These are phyloP conservation scores for Cadophora malorum DNA, from an alignment of 2,329 filamentous ascomycete genomes.

Conservation along the genomic window DNA sequence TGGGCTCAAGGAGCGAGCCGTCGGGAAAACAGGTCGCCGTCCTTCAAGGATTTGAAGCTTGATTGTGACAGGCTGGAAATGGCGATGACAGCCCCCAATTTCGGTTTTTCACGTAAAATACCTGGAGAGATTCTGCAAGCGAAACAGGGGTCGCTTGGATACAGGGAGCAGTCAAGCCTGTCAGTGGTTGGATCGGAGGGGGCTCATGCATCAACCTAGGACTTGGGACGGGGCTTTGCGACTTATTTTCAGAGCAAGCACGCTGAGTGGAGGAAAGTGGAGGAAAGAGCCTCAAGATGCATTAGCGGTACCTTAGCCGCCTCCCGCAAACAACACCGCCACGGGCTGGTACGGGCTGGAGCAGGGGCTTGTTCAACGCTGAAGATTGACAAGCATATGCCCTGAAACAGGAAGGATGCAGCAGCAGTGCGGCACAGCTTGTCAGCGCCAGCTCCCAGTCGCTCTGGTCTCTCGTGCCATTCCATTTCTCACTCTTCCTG, in stretches of 20 bases:
- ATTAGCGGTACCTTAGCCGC: conserved; percentile 10
- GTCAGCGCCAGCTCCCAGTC: not conserved
- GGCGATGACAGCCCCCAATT: not conserved
- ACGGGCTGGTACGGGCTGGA: not conserved
- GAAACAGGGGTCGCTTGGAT: conserved; percentile 5
- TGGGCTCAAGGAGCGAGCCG: not conserved
- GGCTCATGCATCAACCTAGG: not conserved
- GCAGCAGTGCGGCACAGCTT: conserved; percentile 13
- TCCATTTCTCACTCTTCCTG: conserved; percentile 3
- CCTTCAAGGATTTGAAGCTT: conserved; percentile 4
- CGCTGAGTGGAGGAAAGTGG: conserved; percentile 9
- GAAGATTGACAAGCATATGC: conserved; percentile 17
- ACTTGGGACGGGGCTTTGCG: conserved; percentile 15
- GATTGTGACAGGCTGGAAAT: conserved; percentile 6
- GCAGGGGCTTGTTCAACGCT: conserved; percentile 2
- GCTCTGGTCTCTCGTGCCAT: not conserved
- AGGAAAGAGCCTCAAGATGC: conserved; percentile 14
- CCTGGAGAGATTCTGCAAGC: not conserved
- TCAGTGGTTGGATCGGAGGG: conserved; percentile 1
- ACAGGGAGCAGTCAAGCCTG: conserved; percentile 6
- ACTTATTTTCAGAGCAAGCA: conserved; percentile 3
- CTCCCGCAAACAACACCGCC: conserved; percentile 4
- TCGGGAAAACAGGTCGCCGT: not conserved
- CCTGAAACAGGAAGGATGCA: conserved; percentile 15
- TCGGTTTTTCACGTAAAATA: conserved; percentile 10